Percentiles rank a stretch among this genome's conserved stretches.
phyloP scores from a whole-genome alignment of 768 basidiomycete species.

The Phanerochaete carnosa region DNA sequence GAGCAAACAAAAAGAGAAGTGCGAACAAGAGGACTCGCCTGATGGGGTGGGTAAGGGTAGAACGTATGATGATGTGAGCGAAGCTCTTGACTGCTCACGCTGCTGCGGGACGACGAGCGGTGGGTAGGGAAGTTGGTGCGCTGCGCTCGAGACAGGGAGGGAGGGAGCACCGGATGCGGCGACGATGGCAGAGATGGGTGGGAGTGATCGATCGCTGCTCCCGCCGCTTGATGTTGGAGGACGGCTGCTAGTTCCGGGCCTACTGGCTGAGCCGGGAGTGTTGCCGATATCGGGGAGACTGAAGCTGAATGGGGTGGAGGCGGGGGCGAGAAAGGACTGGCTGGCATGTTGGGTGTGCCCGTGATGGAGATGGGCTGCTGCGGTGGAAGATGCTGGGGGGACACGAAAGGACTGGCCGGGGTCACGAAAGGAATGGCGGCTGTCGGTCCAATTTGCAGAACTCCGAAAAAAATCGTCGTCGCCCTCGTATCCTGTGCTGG shows the following conservation, averaged over 20 bases:
- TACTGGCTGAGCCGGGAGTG: slow-evolving; percentile 22
- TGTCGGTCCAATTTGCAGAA: slow-evolving; percentile 16
- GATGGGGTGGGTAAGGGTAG: slow-evolving; percentile 54
- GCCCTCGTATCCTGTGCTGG: slow-evolving; percentile 70
- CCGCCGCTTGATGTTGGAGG: slow-evolving; percentile 40
- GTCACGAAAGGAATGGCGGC: slow-evolving; percentile 73
- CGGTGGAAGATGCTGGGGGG: slow-evolving; percentile 41
- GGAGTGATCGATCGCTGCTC: slow-evolving; percentile 53
- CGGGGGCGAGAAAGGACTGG: slow-evolving; percentile 71
- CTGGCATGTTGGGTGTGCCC: slow-evolving; percentile 29
- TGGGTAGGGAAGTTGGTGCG: slow-evolving; percentile 25
- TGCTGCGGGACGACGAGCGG: slow-evolving; percentile 37
- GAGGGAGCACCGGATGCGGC: slow-evolving; percentile 53
- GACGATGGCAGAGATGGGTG: slow-evolving; percentile 75
- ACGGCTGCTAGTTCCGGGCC: slow-evolving; percentile 46
- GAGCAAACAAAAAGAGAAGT: neutral
- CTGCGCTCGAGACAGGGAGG: slow-evolving; percentile 35
- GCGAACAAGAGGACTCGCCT: neutral
- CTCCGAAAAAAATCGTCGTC: slow-evolving; percentile 25
- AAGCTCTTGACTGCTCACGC: slow-evolving; percentile 26
- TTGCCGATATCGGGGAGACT: slow-evolving; percentile 32
- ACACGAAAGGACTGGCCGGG: slow-evolving; percentile 81
- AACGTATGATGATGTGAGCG: slow-evolving; percentile 42
- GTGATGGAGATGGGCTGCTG: slow-evolving; percentile 34
- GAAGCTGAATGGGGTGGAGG: slow-evolving; percentile 46